Percentiles rank a stretch among this genome's conserved stretches.
These are phyloP conservation scores for Pleurostoma richardsiae DNA, from an alignment of 2,329 filamentous ascomycete genomes.

Conservation along the genomic window DNA sequence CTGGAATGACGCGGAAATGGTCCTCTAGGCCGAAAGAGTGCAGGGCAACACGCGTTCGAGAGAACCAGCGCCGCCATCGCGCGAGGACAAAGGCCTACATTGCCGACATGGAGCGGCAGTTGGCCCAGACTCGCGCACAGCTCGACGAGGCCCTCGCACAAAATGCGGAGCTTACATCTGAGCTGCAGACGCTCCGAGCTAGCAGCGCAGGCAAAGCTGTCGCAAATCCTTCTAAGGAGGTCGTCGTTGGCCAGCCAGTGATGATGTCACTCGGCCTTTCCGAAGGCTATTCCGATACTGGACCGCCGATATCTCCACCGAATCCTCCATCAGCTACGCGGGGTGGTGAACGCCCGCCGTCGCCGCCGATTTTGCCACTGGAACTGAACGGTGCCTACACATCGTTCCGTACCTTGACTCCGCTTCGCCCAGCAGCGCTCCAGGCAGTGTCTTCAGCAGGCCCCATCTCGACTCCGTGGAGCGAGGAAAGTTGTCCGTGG, in stretches of 20 bases:
- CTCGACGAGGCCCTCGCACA: conserved; percentile 14
- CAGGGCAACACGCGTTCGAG: conserved; percentile 33
- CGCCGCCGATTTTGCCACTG: not conserved
- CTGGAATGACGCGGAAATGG: conserved; percentile 16
- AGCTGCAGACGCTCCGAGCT: conserved; percentile 4
- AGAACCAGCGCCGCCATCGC: conserved; percentile 46
- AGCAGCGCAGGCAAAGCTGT: not conserved
- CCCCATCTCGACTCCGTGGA: not conserved
- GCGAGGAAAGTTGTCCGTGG: not conserved
- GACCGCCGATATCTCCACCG: not conserved
- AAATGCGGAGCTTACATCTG: conserved; percentile 2
- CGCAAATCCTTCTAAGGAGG: not conserved
- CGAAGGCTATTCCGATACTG: not conserved
- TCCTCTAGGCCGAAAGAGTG: conserved; percentile 20
- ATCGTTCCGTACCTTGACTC: not conserved
- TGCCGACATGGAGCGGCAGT: conserved; percentile 26
- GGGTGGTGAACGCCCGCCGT: not conserved
- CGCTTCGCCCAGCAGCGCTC: not conserved
- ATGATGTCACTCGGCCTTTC: not conserved
- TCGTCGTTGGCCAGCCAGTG: not conserved
- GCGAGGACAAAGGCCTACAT: conserved; percentile 34
- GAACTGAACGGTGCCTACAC: not conserved
- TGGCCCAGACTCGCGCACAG: conserved; percentile 12
- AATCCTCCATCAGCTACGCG: not conserved
- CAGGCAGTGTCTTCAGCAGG: not conserved